Evolutionary conservation across 495 filamentous ascomycete species (phyloP), one percentile per base, ranked within the genome.

Genomic region (Aspergillus ellipticus): DNA sequence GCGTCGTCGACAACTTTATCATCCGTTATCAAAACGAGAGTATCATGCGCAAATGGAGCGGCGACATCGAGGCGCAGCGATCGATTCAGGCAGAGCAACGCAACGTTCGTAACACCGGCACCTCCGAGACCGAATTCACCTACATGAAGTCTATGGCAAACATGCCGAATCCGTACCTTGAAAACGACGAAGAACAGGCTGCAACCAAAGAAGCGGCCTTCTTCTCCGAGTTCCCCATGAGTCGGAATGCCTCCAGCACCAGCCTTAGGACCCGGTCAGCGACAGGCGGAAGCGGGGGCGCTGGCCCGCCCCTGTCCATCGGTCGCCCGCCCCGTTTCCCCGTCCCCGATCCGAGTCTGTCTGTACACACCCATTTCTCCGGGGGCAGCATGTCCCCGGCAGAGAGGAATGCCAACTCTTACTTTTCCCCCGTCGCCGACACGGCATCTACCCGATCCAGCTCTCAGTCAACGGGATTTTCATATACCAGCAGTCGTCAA

Each of bases 1-100:
- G 90, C 0, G 92, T 97, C 6, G 90, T 96, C 13, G 94, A 98
- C 68, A 96, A 94, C 65, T 98, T 98, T 68, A 84, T 92, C 63
- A 95, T 98, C 64, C 86, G 87, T 55, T 97, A 96, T 69, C 76
- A 79, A 24, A 96, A 90, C 55, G 95, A 98, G 71, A 88, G 94
- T 51, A 82, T 75, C 15, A 92, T 97, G 87, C 91, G 87, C 64
- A 94, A 89, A 64, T 98, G 94, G 94, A 85, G 89, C 54, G 69
- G 76, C 56, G 75, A 78, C 52, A 80, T 82, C 45, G 75, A 80
- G 56, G 74, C 58, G 51, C 82, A 79, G 60, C 73, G 73, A 17
- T 58, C 61, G 42, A 69, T 71, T 20, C 75, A 79, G 53, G 69
- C 64, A 29, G 74, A 79, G 33, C 70, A 72, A 42, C 76, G 79